A percentile compares a stretch with the other conserved stretches of the same genome.
Conservation (phyloP, 2,329 filamentous ascomycete species). For the Tolypocladium ophioglossoides region DNA sequence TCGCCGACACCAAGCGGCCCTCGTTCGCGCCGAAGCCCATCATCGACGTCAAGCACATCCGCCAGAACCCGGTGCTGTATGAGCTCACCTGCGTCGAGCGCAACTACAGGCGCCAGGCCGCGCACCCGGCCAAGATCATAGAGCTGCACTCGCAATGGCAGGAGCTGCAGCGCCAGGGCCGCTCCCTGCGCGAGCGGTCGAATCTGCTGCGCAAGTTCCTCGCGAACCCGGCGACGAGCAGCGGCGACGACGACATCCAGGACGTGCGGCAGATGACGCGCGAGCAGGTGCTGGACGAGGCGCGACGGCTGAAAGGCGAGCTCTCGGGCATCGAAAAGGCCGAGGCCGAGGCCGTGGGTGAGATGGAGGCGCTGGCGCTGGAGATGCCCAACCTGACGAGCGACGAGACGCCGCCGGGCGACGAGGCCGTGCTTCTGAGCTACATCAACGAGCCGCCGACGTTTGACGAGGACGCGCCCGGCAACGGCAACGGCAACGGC, state of each 20-base stretch:
- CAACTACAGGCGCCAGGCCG: conserved; percentile 58
- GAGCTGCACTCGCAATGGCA: conserved; percentile 47
- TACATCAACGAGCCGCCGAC: conserved; percentile 67
- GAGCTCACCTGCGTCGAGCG: conserved; percentile 73
- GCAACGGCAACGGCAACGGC: conserved; percentile 7
- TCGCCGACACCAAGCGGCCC: conserved; percentile 36
- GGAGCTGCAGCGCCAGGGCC: conserved; percentile 47
- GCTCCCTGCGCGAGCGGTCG: conserved; percentile 52
- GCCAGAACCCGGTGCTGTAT: conserved; percentile 71
- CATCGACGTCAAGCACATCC: conserved; percentile 83
- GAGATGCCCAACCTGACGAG: conserved; percentile 82
- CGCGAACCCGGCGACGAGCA: conserved; percentile 37
- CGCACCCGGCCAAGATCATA: conserved; percentile 45
- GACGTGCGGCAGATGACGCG: conserved; percentile 27
- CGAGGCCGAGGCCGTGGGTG: conserved; percentile 46
- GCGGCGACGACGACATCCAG: conserved; percentile 29
- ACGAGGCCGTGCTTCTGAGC: conserved; percentile 52
- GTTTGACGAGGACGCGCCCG: conserved; percentile 16
- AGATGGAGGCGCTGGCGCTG: conserved; percentile 66
- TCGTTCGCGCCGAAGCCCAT: conserved; percentile 67
- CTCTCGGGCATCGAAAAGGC: conserved; percentile 49
- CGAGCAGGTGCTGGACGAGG: conserved; percentile 50
- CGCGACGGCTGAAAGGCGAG: conserved; percentile 51
- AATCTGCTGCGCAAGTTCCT: conserved; percentile 50
- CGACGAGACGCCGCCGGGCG: conserved; percentile 60